Conservation (phyloP, 164 flowering plant species). For the grape (Vitis vinifera) region ASM3070453v1 NC_081823.1:5527001-5527500, state of each 20-base stretch:
- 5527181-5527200: slow-evolving; percentile 89
- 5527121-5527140: not conserved
- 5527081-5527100: too few relatives aligned
- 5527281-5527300: not conserved
- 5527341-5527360: not conserved
- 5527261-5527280: not conserved
- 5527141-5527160: slow-evolving; percentile 80
- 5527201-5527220: not conserved
- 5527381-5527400: not conserved
- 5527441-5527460: not conserved
- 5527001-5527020: not conserved
- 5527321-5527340: not conserved
- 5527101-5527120: too few relatives aligned
- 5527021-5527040: too few relatives aligned
- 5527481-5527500: too few relatives aligned
- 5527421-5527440: not conserved
- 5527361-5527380: not conserved
- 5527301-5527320: not conserved
- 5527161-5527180: slow-evolving; percentile 96
- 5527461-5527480: too few relatives aligned
- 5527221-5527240: not conserved
- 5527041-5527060: too few relatives aligned
- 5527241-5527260: slow-evolving; percentile 2
- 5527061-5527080: too few relatives aligned
- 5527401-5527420: not conserved